Evolutionary conservation across 2,329 filamentous ascomycete genomes (phyloP), one percentile per base, ranked within the genome.

Genomic region (Orbilia oligospora): DNA sequence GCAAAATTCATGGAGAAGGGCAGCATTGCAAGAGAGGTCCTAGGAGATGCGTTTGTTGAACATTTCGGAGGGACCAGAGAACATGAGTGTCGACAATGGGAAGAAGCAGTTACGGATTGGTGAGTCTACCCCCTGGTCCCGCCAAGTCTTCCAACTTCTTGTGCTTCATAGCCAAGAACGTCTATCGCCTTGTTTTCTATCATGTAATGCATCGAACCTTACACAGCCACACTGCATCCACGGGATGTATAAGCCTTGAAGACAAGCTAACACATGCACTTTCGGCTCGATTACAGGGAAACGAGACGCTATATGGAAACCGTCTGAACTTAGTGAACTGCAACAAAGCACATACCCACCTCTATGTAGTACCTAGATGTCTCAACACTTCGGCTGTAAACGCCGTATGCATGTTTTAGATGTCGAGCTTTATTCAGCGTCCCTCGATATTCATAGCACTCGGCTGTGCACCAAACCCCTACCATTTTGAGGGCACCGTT

Each of bases 41-140:
- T 99, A 84, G 96, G 96, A 0, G 92, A 98, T 84, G 92, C 91
- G 8, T 99, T 99, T 85, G 96, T 99, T 2, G 94, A 98, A 16
- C 96, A 98, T 84, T 99, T 91, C 86, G 93, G 91, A 12, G 96
- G 96, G 16, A 97, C 95, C 18, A 89, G 96, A 80, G 91, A 97
- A 84, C 94, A 99, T 85, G 96, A 99, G 85, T 88, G 96, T 75
- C 87, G 92, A 79, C 85, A 97, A 20, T 99, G 93, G 92, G 94
- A 98, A 82, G 95, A 98, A 84, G 94, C 94, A 1, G 95, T 98
- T 5, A 98, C 96, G 20, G 96, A 98, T 84, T 98, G 95, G 94
- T 95, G 87, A 84, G 92, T 90, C 18, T 30, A 16, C 22, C 16
- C 49, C 36, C 16, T 12, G 20, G 1, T 16, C 44, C 41, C 22